These are phyloP conservation scores for Magnolia kwangsiensis DNA, from an alignment of 164 flowering plant species.

Conservation along the genomic window DNA sequence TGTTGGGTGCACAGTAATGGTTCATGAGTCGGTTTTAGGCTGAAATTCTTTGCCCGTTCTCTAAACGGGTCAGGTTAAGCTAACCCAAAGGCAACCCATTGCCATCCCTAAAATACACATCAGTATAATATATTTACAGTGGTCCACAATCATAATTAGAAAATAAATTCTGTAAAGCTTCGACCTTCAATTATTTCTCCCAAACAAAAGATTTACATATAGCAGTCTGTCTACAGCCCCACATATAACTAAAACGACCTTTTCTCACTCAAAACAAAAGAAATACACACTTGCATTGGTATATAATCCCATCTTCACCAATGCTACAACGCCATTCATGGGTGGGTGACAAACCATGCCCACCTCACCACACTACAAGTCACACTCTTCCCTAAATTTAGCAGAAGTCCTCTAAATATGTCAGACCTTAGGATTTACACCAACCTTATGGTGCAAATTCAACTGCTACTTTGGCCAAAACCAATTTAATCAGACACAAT, in stretches of 20 bases:
- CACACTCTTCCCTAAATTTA: constrained; percentile 5
- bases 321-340: constrained; percentile 1
- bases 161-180: neutral
- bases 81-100: too few relatives aligned
- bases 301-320: neutral
- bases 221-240: neutral
- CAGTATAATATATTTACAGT: too few relatives aligned
- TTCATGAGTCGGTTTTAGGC: too few relatives aligned
- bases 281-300: neutral
- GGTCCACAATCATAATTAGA: neutral
- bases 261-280: neutral
- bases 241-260: neutral
- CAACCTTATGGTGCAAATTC: neutral
- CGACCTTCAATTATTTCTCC: neutral
- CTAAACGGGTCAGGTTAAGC: too few relatives aligned
- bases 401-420: constrained; percentile 3
- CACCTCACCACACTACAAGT: constrained; percentile 13
- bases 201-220: neutral
- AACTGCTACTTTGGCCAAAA: neutral
- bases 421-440: constrained; percentile 3
- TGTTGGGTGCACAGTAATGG: too few relatives aligned
- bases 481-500: neutral
- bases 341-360: constrained; percentile 14
- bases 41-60: too few relatives aligned
- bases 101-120: too few relatives aligned